These are phyloP conservation scores for Cladophialophora yegresii DNA, from an alignment of 2,329 filamentous ascomycete genomes.

Conservation along the genomic window DNA sequence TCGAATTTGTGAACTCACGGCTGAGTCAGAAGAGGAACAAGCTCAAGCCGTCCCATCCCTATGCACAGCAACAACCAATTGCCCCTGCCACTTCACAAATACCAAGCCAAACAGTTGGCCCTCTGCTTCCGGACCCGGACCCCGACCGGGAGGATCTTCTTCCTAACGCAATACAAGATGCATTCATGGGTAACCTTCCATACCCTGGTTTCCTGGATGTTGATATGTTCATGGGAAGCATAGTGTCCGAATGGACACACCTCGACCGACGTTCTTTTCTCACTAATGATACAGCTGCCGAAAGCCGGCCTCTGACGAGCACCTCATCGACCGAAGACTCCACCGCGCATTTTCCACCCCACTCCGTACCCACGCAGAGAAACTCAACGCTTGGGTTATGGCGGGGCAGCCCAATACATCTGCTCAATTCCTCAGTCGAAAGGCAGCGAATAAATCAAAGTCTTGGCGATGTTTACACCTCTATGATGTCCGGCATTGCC, in stretches of 20 bases:
- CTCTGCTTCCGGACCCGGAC: conserved; percentile 4
- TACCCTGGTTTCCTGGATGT: conserved; percentile 12
- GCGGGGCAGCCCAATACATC: conserved; percentile 23
- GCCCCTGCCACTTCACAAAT: conserved; percentile 4
- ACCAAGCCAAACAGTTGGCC: background rate
- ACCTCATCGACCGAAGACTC: background rate
- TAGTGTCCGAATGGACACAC: conserved; percentile 21
- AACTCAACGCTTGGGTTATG: conserved; percentile 12
- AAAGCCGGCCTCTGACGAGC: background rate
- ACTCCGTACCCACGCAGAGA: background rate
- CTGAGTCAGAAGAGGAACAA: conserved; percentile 15
- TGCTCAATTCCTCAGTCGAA: conserved; percentile 27
- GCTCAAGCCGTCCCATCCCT: background rate
- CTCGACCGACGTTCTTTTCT: conserved; percentile 3
- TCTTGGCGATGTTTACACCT: conserved; percentile 25
- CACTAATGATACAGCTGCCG: background rate
- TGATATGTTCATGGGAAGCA: conserved; percentile 24
- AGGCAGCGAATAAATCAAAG: conserved; percentile 20
- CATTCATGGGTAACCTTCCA: background rate
- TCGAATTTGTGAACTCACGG: conserved; percentile 23
- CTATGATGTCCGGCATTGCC: conserved; percentile 28
- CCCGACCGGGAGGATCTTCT: background rate
- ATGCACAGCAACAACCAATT: conserved; percentile 7
- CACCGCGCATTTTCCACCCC: background rate
- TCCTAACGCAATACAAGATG: conserved; percentile 5